Evolutionary conservation across 352 stramenopile genomes (phyloP).

Genomic region (Phytopythium oedochilum): DNA sequence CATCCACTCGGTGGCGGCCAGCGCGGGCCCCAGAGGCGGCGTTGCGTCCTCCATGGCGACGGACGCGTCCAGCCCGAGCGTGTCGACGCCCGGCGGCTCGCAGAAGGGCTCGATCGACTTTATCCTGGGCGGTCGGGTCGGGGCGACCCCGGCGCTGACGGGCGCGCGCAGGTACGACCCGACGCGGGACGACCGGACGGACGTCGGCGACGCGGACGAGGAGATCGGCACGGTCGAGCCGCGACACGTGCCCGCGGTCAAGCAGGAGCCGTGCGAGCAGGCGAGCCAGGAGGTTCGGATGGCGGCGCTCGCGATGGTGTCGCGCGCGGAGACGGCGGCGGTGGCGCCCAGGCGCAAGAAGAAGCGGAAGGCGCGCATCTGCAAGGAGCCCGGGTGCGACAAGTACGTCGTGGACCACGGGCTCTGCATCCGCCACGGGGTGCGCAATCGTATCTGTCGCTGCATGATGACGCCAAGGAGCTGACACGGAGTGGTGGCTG

Average conservation of each 20-base stretch:
- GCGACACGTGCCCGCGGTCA: neutral
- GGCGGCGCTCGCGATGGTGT: neutral
- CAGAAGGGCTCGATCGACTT: conserved; percentile 26
- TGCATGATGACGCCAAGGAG: neutral
- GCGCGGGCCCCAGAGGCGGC: conserved; percentile 6
- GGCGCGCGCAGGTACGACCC: neutral
- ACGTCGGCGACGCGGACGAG: conserved; percentile 9
- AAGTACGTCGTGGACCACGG: conserved; percentile 57
- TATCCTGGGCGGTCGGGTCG: conserved; percentile 14
- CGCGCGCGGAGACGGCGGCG: neutral
- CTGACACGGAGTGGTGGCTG: too few species aligned
- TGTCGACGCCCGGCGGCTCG: neutral
- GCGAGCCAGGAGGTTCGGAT: conserved; percentile 9
- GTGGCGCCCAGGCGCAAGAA: conserved; percentile 15
- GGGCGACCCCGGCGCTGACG: neutral
- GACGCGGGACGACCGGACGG: neutral
- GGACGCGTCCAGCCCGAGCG: too few species aligned
- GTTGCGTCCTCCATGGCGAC: conserved; percentile 3
- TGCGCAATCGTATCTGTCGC: neutral
- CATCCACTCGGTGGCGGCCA: conserved; percentile 8
- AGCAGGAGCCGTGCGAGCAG: neutral
- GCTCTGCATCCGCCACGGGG: conserved; percentile 33
- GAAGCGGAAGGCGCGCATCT: conserved; percentile 1
- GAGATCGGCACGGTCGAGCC: neutral
- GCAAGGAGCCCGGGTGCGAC: conserved; percentile 24